Percentiles rank a stretch among this genome's conserved stretches.
phyloP scores from a whole-genome alignment of 192 early-diverging fungal genomes.

The Coemansia umbellata region DNA sequence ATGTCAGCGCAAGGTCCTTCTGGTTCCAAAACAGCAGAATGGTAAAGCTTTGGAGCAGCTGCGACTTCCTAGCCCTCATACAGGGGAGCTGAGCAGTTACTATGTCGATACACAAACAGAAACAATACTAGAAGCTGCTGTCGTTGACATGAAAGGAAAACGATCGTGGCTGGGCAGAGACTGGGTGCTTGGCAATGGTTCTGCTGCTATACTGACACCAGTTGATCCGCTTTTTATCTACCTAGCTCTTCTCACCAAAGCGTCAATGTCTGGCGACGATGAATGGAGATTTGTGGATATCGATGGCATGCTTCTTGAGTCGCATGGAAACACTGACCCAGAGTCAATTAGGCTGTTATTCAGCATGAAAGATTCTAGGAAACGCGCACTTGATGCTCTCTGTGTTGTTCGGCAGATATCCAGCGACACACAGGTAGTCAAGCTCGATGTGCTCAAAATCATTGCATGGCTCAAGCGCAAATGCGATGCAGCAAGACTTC shows the following conservation, averaged over 20 bases:
- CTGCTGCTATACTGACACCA: slow-evolving; percentile 15
- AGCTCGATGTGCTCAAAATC: slow-evolving; percentile 14
- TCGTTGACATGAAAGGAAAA: slow-evolving; percentile 25
- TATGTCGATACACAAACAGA: slow-evolving; percentile 20
- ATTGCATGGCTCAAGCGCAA: slow-evolving; percentile 37
- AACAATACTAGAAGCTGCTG: slow-evolving; percentile 24
- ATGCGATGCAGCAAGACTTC: slow-evolving; percentile 12
- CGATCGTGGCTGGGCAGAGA: slow-evolving; percentile 32
- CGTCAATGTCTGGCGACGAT: slow-evolving; percentile 3
- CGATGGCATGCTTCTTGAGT: slow-evolving; percentile 21
- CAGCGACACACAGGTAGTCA: slow-evolving; percentile 14
- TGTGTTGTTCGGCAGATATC: slow-evolving; percentile 21
- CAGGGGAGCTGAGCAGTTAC: slow-evolving; percentile 18
- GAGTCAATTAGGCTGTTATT: slow-evolving; percentile 10
- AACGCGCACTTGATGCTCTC: slow-evolving; percentile 16
- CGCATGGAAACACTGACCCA: slow-evolving; percentile 18
- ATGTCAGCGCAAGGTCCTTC: slow-evolving; percentile 12
- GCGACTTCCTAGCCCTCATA: slow-evolving; percentile 32
- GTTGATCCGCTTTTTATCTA: slow-evolving; percentile 40
- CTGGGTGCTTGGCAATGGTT: slow-evolving; percentile 26
- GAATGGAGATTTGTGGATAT: slow-evolving; percentile 38
- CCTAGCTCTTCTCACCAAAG: slow-evolving; percentile 22
- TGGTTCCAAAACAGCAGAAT: slow-evolving; percentile 18
- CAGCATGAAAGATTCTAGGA: background rate
- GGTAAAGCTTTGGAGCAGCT: slow-evolving; percentile 19